These are phyloP conservation scores for Gypsophila paniculata DNA, from an alignment of 179 eudicot species.

Conservation along the genomic window DNA sequence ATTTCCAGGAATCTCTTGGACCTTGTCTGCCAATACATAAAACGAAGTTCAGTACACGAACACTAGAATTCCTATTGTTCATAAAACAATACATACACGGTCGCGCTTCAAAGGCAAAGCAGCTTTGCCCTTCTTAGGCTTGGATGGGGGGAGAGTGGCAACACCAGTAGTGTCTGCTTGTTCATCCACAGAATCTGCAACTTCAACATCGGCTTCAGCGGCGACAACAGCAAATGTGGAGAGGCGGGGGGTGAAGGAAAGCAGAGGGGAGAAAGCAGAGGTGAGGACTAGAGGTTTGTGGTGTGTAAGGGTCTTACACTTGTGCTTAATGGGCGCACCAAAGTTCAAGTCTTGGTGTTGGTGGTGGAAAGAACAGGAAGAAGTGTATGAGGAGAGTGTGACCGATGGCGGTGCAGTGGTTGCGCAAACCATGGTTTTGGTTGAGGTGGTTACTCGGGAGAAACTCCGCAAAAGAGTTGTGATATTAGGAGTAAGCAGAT, in stretches of 20 bases:
- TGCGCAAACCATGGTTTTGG: too few relatives aligned
- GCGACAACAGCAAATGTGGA: slow-evolving; percentile 41
- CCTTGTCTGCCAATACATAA: slow-evolving; percentile 46
- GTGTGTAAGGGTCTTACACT: slow-evolving; percentile 30
- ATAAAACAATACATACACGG: slow-evolving; percentile 45
- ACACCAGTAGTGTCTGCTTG: too few relatives aligned
- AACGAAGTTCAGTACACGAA: neutral
- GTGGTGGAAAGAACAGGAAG: too few relatives aligned
- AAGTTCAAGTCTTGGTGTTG: slow-evolving; percentile 28
- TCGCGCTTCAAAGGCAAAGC: slow-evolving; percentile 76
- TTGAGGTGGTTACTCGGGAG: too few relatives aligned
- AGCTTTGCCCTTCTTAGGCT: slow-evolving; percentile 88
- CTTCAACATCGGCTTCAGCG: slow-evolving; percentile 45
- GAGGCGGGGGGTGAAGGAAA: slow-evolving; percentile 15
- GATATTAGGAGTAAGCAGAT: too few relatives aligned
- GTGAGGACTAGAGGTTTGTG: slow-evolving; percentile 25
- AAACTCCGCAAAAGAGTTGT: too few relatives aligned
- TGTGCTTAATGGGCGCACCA: slow-evolving; percentile 26
- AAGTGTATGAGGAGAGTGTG: slow-evolving; percentile 29
- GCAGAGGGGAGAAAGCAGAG: slow-evolving; percentile 23
- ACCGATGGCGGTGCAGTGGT: slow-evolving; percentile 29
- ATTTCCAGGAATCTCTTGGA: slow-evolving; percentile 89
- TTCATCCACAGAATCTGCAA: slow-evolving; percentile 23
- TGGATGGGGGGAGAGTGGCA: slow-evolving; percentile 27
- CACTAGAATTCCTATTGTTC: neutral